Base-by-base conservation (phyloP, 2,329 filamentous ascomycete species). In the Neonectria faginata region DNA sequence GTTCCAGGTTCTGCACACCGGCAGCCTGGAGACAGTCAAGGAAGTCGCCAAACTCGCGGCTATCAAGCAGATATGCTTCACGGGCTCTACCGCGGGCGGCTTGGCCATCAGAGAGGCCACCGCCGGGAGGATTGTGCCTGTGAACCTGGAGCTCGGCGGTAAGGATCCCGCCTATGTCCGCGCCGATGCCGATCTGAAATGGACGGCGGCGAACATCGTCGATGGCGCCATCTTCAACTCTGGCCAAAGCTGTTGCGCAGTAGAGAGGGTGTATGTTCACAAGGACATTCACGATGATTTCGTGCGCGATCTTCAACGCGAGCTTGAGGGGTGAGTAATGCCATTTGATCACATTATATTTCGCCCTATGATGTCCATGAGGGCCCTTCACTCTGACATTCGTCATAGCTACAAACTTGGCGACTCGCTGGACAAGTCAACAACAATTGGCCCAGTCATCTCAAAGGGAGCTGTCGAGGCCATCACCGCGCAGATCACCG, bases 151-250 rank as follows among this genome's bases (percentile, higher is more conserved):
- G 80, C 89, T 98, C 25, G 95, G 95, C 68, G 95, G 95, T 68
- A 98, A 97, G 77, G 95, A 97, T 76, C 93, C 95, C 4, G 95
- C 95, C 22, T 97, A 97, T 75, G 86, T 98, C 57, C 86, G 95
- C 64, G 84, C 83, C 5, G 95, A 97, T 74, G 93, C 97, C 1
- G 93, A 97, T 76, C 80, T 97, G 51, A 88, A 89, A 52, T 97
- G 94, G 94, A 94, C 91, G 0, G 95, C 95, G 0, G 94, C 92
- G 71, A 93, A 97, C 79, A 95, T 97, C 73, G 93, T 97, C 16
- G 95, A 97, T 73, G 95, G 95, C 22, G 91, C 94, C 16, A 85
- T 98, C 60, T 98, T 97, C 85, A 98, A 97, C 82, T 97, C 94
- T 57, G 95, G 95, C 16, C 95, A 98, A 83, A 97, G 93, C 77